A percentile compares a stretch with the other conserved stretches of the same genome.
These are phyloP conservation scores for Phytophthora constricta DNA, from an alignment of 352 stramenopile genomes.

Conservation along the genomic window DNA sequence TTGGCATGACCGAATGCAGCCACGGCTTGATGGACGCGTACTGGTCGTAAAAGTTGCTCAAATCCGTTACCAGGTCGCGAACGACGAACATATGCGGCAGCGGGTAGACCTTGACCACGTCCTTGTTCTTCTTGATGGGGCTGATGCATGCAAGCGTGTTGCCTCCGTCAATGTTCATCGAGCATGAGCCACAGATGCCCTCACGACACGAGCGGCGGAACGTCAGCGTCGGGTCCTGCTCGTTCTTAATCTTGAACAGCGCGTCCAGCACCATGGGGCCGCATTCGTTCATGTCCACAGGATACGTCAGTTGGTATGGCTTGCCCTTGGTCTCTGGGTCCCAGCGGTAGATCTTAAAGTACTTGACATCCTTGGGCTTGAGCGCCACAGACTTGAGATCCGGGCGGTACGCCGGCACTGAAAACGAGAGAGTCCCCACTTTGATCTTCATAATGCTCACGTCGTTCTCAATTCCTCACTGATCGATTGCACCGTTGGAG, in stretches of 20 bases:
- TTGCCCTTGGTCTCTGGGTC: slow-evolving; percentile 96
- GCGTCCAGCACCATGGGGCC: slow-evolving; percentile 99
- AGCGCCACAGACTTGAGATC: slow-evolving; percentile 77
- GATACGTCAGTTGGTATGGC: slow-evolving; percentile 96
- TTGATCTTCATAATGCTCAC: background rate
- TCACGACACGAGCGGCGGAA: slow-evolving; percentile 99
- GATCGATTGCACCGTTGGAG: too few species aligned
- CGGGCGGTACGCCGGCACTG: slow-evolving; percentile 51
- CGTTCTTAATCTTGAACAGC: slow-evolving; percentile 99
- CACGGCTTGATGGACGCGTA: slow-evolving; percentile 99
- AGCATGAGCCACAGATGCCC: slow-evolving; percentile 99
- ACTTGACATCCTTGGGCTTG: slow-evolving; percentile 95
- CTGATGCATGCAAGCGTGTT: slow-evolving; percentile 99
- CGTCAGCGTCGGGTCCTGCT: slow-evolving; percentile 98
- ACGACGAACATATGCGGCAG: slow-evolving; percentile 99
- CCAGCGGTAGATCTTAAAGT: slow-evolving; percentile 99
- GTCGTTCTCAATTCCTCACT: too few species aligned
- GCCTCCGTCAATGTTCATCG: slow-evolving; percentile 99
- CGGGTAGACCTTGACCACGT: slow-evolving; percentile 98
- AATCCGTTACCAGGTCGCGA: slow-evolving; percentile 99
- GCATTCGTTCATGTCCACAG: slow-evolving; percentile 98
- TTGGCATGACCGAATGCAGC: slow-evolving; percentile 94
- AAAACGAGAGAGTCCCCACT: too few species aligned
- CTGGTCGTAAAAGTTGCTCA: slow-evolving; percentile 99
- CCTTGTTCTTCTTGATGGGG: slow-evolving; percentile 95